phyloP scores from a whole-genome alignment of 2,329 filamentous ascomycete genomes.

The Claviceps lovelessii region DNA sequence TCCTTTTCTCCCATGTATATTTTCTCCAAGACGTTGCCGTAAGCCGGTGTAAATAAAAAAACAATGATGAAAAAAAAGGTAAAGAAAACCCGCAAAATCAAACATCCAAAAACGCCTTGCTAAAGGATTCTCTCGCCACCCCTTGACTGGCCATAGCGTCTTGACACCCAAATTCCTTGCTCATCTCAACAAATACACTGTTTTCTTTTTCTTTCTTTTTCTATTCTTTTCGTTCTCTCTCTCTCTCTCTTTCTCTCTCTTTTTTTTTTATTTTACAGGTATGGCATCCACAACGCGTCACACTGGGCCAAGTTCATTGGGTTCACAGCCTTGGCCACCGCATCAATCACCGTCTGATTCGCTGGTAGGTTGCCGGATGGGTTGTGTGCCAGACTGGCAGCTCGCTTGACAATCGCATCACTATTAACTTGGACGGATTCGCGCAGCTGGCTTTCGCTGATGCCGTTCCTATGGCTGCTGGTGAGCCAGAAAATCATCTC shows the following conservation, averaged over 20 bases:
- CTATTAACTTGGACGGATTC: conserved; percentile 76
- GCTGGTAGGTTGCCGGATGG: conserved; percentile 74
- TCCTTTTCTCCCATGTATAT: no score
- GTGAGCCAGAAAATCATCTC: conserved; percentile 98
- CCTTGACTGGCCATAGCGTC: background rate
- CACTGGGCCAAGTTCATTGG: conserved; percentile 76
- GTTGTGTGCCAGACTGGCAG: conserved; percentile 65
- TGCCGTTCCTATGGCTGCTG: conserved; percentile 48
- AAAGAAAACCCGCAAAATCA: background rate
- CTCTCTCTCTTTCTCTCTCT: background rate
- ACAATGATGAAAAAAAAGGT: background rate
- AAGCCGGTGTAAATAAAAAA: background rate
- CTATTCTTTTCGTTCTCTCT: background rate
- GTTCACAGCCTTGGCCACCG: conserved; percentile 85
- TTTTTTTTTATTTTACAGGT: conserved; percentile 23
- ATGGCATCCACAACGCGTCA: conserved; percentile 95
- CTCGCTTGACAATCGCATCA: conserved; percentile 82
- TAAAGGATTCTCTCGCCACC: conserved; percentile 1
- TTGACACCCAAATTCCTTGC: no score
- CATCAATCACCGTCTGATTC: conserved; percentile 92
- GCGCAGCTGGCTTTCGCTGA: conserved; percentile 51
- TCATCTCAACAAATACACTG: no score
- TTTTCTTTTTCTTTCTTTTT: no score
- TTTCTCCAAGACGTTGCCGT: background rate
- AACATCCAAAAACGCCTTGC: conserved; percentile 8